These are phyloP conservation scores for Flaveria robusta DNA, from an alignment of 129 eudicot species.

Conservation along the genomic window DNA sequence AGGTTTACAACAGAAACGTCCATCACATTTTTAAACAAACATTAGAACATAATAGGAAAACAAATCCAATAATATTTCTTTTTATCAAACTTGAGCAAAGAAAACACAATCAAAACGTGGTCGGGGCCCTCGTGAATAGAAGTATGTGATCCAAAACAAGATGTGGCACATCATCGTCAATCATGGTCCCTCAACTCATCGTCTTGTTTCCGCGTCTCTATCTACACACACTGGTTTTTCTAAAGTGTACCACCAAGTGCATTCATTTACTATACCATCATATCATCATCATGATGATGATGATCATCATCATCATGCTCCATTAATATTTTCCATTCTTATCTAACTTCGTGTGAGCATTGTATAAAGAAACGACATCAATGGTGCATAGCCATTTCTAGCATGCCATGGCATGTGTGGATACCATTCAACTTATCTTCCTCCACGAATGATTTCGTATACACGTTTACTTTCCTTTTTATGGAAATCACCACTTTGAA, in stretches of 20 bases:
- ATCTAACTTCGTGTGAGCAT: conserved; percentile 7
- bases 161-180: conserved; percentile 29
- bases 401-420: conserved; percentile 27
- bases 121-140: conserved; percentile 10
- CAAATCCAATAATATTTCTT: not conserved
- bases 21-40: too few species aligned
- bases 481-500: not conserved
- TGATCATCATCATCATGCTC: conserved; percentile 19
- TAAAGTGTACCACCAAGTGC: conserved; percentile 24
- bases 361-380: conserved; percentile 24
- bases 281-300: conserved; percentile 14
- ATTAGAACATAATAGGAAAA: not conserved
- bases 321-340: conserved; percentile 8
- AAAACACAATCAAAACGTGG: not conserved
- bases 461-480: conserved; percentile 19
- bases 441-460: conserved; percentile 21
- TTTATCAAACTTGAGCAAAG: not conserved
- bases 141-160: conserved; percentile 38
- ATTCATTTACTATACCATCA: conserved; percentile 20
- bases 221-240: not conserved
- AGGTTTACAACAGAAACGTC: too few species aligned
- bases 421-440: conserved; percentile 33
- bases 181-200: conserved; percentile 36
- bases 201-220: conserved; percentile 34
- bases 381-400: conserved; percentile 30